Evolutionary conservation across 768 basidiomycete species (phyloP).

Genomic region (Lentinula aciculospora): DNA sequence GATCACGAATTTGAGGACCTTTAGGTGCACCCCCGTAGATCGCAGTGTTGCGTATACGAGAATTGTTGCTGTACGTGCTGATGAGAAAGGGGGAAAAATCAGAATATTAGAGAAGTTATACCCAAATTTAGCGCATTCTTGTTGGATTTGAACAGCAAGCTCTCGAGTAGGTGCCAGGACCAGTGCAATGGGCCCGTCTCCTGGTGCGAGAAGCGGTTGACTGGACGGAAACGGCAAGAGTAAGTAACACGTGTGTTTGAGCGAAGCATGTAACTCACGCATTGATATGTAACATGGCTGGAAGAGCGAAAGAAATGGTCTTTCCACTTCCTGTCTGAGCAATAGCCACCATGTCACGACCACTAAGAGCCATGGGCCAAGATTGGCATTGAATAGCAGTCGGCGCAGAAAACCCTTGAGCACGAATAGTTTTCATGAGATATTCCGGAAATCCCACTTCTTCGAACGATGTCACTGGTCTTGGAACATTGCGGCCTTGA

Average conservation of each 20-base stretch:
- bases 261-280: constrained; percentile 52
- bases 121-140: constrained; percentile 99
- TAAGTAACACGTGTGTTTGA: neutral
- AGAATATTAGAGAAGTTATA: constrained; percentile 25
- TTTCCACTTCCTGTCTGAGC: constrained; percentile 99
- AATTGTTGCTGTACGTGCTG: constrained; percentile 55
- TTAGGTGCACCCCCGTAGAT: constrained; percentile 99
- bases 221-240: constrained; percentile 18
- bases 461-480: constrained; percentile 89
- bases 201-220: constrained; percentile 87
- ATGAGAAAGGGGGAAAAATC: constrained; percentile 4
- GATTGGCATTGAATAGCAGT: constrained; percentile 98
- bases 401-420: constrained; percentile 87
- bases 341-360: constrained; percentile 92
- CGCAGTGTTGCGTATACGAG: constrained; percentile 96
- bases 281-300: constrained; percentile 99
- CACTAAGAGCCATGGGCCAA: constrained; percentile 98
- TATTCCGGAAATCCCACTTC: constrained; percentile 97
- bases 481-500: constrained; percentile 82
- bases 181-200: constrained; percentile 96
- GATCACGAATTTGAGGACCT: constrained; percentile 95
- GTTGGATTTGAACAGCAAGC: constrained; percentile 97
- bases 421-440: constrained; percentile 87
- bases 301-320: constrained; percentile 96
- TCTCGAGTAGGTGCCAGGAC: constrained; percentile 97